Conservation (phyloP, 768 basidiomycete genomes). For the Trichaptum fuscoviolaceum region DNA sequence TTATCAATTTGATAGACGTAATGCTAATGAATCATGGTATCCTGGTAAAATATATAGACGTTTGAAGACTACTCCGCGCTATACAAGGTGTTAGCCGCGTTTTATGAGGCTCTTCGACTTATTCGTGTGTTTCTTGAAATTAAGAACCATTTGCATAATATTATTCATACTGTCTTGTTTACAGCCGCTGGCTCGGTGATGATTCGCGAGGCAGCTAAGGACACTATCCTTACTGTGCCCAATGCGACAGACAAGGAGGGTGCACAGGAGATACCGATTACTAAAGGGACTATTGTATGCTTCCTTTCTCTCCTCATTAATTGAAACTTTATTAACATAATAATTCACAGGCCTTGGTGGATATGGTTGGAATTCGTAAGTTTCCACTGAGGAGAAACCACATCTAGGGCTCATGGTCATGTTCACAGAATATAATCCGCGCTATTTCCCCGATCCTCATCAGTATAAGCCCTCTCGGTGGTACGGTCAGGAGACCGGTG, state of each 20-base stretch:
- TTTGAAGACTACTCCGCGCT: slow-evolving; percentile 24
- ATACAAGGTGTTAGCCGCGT: slow-evolving; percentile 23
- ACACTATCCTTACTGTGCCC: slow-evolving; percentile 19
- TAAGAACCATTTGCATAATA: neutral
- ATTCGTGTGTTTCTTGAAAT: slow-evolving; percentile 22
- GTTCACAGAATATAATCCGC: slow-evolving; percentile 30
- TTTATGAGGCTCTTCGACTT: slow-evolving; percentile 27
- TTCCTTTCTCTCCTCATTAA: neutral
- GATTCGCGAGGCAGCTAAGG: slow-evolving; percentile 24
- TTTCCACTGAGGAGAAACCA: slow-evolving; percentile 3
- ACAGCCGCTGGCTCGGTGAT: slow-evolving; percentile 27
- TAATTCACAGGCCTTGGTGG: slow-evolving; percentile 20
- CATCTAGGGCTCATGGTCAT: slow-evolving; percentile 11
- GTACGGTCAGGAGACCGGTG: slow-evolving; percentile 23
- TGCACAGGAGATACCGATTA: slow-evolving; percentile 7
- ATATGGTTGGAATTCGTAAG: slow-evolving; percentile 27
- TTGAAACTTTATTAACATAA: neutral
- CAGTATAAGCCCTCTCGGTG: slow-evolving; percentile 34
- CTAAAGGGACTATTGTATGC: slow-evolving; percentile 16
- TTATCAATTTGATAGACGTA: too few relatives aligned
- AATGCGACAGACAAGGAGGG: slow-evolving; percentile 13
- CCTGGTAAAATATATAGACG: slow-evolving; percentile 7
- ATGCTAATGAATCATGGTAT: too few relatives aligned
- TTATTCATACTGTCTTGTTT: neutral
- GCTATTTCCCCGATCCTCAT: slow-evolving; percentile 31